Conservation (phyloP, 805 yeast species). For the Metschnikowia matae region DNA sequence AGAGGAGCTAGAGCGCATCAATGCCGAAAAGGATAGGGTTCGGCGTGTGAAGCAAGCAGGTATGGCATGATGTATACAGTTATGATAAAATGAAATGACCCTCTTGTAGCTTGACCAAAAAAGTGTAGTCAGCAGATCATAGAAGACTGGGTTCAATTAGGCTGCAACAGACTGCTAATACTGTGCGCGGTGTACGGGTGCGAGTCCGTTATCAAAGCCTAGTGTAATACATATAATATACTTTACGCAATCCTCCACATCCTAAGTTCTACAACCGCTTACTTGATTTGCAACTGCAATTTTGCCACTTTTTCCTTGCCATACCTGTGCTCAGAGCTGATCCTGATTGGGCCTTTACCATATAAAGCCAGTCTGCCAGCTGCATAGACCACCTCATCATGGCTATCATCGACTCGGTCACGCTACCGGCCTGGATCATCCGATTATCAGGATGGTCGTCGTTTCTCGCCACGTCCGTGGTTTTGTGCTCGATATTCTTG, state of each 20-base stretch:
- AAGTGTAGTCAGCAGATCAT: no score
- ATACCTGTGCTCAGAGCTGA: not conserved
- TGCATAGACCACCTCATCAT: not conserved
- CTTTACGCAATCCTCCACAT: not conserved
- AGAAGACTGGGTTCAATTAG: not conserved
- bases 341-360: not conserved
- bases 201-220: not conserved
- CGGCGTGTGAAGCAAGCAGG: conserved; percentile 13
- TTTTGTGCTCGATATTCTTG: conserved; percentile 23
- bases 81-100: not conserved
- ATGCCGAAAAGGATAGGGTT: conserved; percentile 28
- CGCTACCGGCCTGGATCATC: conserved; percentile 21
- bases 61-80: conserved; percentile 5
- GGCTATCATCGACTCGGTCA: not conserved
- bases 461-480: conserved; percentile 21
- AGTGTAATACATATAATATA: not conserved
- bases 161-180: not conserved
- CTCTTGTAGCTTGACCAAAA: not conserved
- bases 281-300: not conserved
- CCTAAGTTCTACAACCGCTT: not conserved
- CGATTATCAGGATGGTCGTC: conserved; percentile 20
- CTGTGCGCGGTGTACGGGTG: conserved; percentile 1
- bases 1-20: conserved; percentile 47
- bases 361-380: not conserved
- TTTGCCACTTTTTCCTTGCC: not conserved